Base-by-base conservation (phyloP, 768 basidiomycete genomes). In the Auriscalpium microsporum region DNA sequence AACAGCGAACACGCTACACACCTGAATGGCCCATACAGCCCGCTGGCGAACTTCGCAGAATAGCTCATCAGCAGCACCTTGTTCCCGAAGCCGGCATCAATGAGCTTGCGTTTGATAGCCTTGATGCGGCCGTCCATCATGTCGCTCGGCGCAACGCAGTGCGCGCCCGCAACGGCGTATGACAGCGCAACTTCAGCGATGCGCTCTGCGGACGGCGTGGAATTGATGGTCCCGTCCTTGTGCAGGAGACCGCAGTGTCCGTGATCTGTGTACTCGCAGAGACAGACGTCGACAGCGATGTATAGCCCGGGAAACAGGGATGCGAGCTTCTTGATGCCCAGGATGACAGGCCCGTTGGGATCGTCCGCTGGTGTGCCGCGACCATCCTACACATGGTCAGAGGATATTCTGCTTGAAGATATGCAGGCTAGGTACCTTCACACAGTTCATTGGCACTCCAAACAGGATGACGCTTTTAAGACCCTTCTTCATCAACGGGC, bases 251-350 rank as follows among this genome's bases (percentile, higher is more conserved):
- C 96, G 64, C 96, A 99, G 71, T 99, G 96, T 0, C 96, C 96
- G 63, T 98, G 95, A 49, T 91, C 90, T 9, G 96, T 97, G 76
- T 99, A 98, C 73, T 98, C 95, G 77, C 96, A 99, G n/a, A 99
- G 83, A 68, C 96, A 99, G 17, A 98, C 96, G 64, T 99, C 96
- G 65, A 83, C 83, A 0, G 94, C 90, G 65, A 99, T 86, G 73
- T 94, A 92, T 21, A 99, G 73, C 7, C 76, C 67, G 0, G 96
- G 95, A 74, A 85, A 99, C 58, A 90, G 78, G 1, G 71, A 54
- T 6, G 86, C 82, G 37, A 99, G 77, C 56, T 81, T 84, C 64
- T 79, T 79, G 62, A 97, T 87, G n/a, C 91, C 94, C 48, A 82
- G 84, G 61, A 99, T 96, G 64, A 98, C 96, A 37, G 96, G 96